Base-by-base conservation (phyloP, 768 basidiomycete species). In the Gautieria morchelliformis region DNA sequence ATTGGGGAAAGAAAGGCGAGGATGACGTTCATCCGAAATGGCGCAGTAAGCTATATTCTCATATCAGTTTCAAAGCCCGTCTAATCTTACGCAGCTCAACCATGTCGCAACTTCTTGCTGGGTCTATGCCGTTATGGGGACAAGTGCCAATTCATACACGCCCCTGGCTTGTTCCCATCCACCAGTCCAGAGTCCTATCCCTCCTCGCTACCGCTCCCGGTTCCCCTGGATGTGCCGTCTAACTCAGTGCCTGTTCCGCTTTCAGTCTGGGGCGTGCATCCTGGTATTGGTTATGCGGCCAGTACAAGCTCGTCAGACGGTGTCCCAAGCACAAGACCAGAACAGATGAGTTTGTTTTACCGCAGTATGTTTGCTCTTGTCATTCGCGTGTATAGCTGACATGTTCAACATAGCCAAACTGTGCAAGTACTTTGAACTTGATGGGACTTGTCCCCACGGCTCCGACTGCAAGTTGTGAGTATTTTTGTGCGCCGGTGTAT, bases 121-220 rank as follows among this genome's bases (percentile, higher is more conserved):
- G 56, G 56, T 33, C 30, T 57, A 20, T 57, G 56, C 22, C 42
- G 56, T 17, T 57, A 33, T 35, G 56, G 24, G 17, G 56, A 57
- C 22, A 57, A 57, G 48, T 57, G 56, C 24, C 56, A 57, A 20
- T 57, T 57, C 37, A 57, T 57, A 19, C 56, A 57, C 19, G 46
- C 56, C 4, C 56, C 56, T 4, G 54, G 46, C 30, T 33, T 52
- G 24, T 52, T 52, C 20, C 33, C 51, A 14, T 1, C 46, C 10
- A 7, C 14, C 6, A 15, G 30, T 50, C 8, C 35, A 20, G 22
- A 44, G 11, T 22, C 20, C 9, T 8, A 20, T 27, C 30, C 42
- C 20, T 4, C 45, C 2, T 54, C 46, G 14, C 47, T 49, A 35
- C 56, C 56, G 8, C 19, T 40, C 19, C 53, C 53, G 24, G 22